Conservation (phyloP, 345 rosid genomes). For the Litchi chinensis region DNA sequence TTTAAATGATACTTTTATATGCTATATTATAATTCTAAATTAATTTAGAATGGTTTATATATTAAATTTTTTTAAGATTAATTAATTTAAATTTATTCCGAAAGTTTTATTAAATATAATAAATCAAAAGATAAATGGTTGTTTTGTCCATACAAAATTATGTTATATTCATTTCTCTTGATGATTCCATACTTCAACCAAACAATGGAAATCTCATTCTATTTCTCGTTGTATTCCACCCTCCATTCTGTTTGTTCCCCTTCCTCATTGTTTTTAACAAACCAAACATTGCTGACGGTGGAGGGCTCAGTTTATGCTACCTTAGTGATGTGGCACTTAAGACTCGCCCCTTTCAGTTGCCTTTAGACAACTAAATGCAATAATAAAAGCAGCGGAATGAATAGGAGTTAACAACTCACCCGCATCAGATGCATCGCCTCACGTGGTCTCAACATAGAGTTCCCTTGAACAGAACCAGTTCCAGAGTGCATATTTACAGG, state of each 20-base stretch:
- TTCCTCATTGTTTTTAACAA: background rate
- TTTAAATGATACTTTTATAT: too few relatives aligned
- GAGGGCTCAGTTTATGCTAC: background rate
- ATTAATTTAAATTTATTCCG: too few relatives aligned
- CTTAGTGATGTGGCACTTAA: background rate
- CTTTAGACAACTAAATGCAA: background rate
- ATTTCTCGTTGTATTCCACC: background rate
- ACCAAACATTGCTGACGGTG: background rate
- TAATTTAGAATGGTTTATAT: too few relatives aligned
- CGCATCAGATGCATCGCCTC: conserved; percentile 72
- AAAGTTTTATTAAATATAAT: too few relatives aligned
- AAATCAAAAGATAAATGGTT: background rate
- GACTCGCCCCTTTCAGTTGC: background rate
- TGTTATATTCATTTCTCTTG: background rate
- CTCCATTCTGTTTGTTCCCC: background rate
- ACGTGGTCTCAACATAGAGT: conserved; percentile 74
- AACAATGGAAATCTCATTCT: background rate
- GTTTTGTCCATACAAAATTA: background rate
- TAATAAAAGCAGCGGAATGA: conserved; percentile 9
- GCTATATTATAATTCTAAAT: too few relatives aligned
- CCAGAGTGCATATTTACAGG: conserved; percentile 69
- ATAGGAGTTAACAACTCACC: conserved; percentile 45
- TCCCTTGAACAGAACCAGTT: conserved; percentile 69
- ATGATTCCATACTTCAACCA: background rate
- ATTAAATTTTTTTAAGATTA: too few relatives aligned